These are phyloP conservation scores for Pinus albicaulis DNA, from an alignment of 75 land plant genomes.

Conservation along the genomic window DNA sequence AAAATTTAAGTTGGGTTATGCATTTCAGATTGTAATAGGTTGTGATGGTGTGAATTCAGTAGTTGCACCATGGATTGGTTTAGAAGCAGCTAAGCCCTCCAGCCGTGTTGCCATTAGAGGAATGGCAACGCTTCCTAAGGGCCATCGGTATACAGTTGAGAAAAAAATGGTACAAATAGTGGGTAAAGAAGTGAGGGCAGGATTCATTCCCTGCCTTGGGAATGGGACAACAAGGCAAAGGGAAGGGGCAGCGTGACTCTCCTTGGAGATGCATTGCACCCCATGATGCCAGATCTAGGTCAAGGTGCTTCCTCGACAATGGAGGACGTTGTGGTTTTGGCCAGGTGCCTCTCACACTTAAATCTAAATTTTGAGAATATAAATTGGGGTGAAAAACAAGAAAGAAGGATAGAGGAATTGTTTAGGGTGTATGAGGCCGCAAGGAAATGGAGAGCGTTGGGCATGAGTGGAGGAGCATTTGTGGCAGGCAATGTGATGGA, in stretches of 20 bases:
- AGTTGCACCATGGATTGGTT: too few species aligned
- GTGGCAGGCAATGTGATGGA: constrained; percentile 23
- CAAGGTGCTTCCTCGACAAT: constrained; percentile 58
- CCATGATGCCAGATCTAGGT: constrained; percentile 63
- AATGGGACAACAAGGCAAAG: not conserved
- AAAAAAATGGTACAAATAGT: not conserved
- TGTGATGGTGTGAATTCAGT: too few species aligned
- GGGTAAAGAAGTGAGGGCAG: constrained; percentile 43
- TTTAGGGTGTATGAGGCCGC: constrained; percentile 26
- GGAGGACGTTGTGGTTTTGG: constrained; percentile 63
- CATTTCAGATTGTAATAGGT: constrained; percentile 46
- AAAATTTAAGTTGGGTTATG: not conserved
- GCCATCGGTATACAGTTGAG: constrained; percentile 21
- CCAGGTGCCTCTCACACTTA: constrained; percentile 16
- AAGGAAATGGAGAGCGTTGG: constrained; percentile 34
- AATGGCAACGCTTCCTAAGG: constrained; percentile 17
- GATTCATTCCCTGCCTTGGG: constrained; percentile 51
- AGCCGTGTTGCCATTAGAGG: constrained; percentile 59
- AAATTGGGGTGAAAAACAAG: not conserved
- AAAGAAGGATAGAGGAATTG: constrained; percentile 11
- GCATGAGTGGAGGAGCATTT: constrained; percentile 15
- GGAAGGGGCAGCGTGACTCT: constrained; percentile 29
- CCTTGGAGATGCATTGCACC: constrained; percentile 73
- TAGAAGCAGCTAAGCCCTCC: constrained; percentile 14
- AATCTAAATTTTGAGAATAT: not conserved